phyloP scores from a whole-genome alignment of 2,329 filamentous ascomycete genomes.

The Aspergillaceae sp. region DNA sequence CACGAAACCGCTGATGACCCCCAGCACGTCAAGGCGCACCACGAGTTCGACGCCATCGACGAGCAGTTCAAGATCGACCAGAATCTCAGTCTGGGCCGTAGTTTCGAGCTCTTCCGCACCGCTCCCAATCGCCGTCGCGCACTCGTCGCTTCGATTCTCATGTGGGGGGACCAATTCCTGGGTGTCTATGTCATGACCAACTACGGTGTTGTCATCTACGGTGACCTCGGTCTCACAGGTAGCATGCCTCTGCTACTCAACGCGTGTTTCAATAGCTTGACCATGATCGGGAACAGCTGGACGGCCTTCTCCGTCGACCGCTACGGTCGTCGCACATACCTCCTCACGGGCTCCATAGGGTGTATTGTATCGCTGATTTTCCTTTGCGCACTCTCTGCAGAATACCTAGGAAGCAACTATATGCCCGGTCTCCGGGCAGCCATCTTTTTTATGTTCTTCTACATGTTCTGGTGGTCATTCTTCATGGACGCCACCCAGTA shows the following conservation, averaged over 20 bases:
- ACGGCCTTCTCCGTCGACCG: constrained; percentile 34
- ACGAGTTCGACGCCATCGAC: constrained; percentile 38
- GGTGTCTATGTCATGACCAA: constrained; percentile 28
- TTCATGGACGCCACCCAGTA: constrained; percentile 39
- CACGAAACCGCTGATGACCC: constrained; percentile 35
- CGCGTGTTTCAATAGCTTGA: constrained; percentile 31
- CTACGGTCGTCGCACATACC: constrained; percentile 28
- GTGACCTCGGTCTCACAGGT: constrained; percentile 29
- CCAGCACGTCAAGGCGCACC: constrained; percentile 28
- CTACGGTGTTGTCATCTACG: constrained; percentile 36
- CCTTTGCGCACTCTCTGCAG: constrained; percentile 27
- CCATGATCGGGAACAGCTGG: constrained; percentile 33
- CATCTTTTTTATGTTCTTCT: constrained; percentile 36
- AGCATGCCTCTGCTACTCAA: constrained; percentile 32
- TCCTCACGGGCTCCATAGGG: constrained; percentile 30
- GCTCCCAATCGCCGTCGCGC: constrained; percentile 33
- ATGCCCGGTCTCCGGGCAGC: constrained; percentile 27
- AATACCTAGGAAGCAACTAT: constrained; percentile 27
- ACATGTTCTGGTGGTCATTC: constrained; percentile 33
- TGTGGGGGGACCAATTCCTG: constrained; percentile 33
- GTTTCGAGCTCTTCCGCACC: constrained; percentile 37
- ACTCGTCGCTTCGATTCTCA: constrained; percentile 33
- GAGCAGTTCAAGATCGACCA: constrained; percentile 37
- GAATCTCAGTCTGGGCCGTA: constrained; percentile 20
- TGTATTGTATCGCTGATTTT: constrained; percentile 25